phyloP scores from a whole-genome alignment of 108 stramenopile species.

The Discostella pseudostelligera region DNA sequence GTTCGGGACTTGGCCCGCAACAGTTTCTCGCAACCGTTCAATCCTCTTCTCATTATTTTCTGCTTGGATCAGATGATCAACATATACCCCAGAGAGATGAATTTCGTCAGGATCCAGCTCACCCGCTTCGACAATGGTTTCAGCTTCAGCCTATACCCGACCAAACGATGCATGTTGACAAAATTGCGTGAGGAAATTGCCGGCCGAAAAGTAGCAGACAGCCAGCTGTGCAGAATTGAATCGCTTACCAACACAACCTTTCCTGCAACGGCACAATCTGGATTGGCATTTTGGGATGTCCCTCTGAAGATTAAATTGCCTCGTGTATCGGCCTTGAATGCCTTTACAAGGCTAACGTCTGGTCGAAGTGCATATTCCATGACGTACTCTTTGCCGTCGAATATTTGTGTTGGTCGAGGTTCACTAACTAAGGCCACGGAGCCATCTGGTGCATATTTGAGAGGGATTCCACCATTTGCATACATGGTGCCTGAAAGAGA shows the following conservation, averaged over 20 bases:
- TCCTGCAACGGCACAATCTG: conserved; percentile 90
- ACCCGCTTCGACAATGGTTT: conserved; percentile 87
- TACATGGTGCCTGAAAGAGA: conserved; percentile 60
- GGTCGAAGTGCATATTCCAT: conserved; percentile 86
- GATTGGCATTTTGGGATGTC: conserved; percentile 89
- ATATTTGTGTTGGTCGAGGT: conserved; percentile 67
- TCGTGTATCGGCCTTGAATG: conserved; percentile 83
- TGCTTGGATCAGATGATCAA: conserved; percentile 81
- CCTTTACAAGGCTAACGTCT: conserved; percentile 86
- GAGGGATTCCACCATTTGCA: conserved; percentile 87
- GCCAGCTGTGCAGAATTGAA: too few relatives aligned
- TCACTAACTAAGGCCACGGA: conserved; percentile 55
- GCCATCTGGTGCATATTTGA: conserved; percentile 82
- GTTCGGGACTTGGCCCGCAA: conserved; percentile 36
- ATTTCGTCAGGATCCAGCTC: conserved; percentile 85
- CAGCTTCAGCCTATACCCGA: conserved; percentile 71
- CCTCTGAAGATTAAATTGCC: conserved; percentile 93
- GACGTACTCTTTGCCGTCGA: conserved; percentile 85
- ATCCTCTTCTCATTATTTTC: conserved; percentile 84
- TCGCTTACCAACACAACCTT: conserved; percentile 60
- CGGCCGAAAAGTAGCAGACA: background rate
- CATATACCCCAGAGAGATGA: conserved; percentile 89
- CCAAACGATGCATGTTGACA: background rate
- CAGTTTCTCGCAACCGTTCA: conserved; percentile 68
- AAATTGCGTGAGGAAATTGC: background rate